Conservation (phyloP, 1,284 basidiomycete species). For the Phellopilus nigrolimitatus region DNA sequence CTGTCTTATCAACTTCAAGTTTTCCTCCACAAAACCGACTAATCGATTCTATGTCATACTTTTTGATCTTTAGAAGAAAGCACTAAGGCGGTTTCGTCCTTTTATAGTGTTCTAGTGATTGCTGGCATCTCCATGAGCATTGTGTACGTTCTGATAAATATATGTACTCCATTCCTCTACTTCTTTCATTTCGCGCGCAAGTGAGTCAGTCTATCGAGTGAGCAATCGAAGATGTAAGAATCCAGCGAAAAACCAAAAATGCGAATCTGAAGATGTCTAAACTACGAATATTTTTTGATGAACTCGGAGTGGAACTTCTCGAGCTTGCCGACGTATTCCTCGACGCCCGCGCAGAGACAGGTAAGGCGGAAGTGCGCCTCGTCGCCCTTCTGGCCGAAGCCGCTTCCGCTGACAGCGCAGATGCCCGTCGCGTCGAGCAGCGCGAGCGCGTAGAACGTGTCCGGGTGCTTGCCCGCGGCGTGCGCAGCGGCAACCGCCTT, state of each 20-base stretch:
- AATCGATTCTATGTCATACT: neutral
- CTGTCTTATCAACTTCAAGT: neutral
- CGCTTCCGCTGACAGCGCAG: slow-evolving; percentile 87
- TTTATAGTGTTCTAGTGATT: neutral
- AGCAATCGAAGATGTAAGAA: neutral
- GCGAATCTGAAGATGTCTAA: neutral
- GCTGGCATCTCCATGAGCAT: neutral
- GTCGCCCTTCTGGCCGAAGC: slow-evolving; percentile 87
- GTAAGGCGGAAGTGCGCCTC: slow-evolving; percentile 87
- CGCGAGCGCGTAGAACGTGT: slow-evolving; percentile 82
- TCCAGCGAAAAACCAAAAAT: neutral
- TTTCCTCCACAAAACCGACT: neutral
- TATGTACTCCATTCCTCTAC: neutral
- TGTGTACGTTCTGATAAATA: neutral
- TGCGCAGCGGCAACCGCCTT: slow-evolving; percentile 72
- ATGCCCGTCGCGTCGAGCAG: slow-evolving; percentile 88
- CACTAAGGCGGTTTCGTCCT: neutral
- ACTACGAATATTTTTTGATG: slow-evolving; percentile 55
- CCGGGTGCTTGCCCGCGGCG: slow-evolving; percentile 71
- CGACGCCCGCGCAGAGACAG: slow-evolving; percentile 84
- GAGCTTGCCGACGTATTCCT: slow-evolving; percentile 83
- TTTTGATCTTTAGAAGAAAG: too few relatives aligned
- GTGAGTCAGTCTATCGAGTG: neutral
- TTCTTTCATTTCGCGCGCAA: neutral
- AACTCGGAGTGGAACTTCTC: slow-evolving; percentile 83